Evolutionary conservation across 768 basidiomycete species (phyloP), one percentile per base, ranked within the genome.

Genomic region (Coprinellus aureogranulatus): DNA sequence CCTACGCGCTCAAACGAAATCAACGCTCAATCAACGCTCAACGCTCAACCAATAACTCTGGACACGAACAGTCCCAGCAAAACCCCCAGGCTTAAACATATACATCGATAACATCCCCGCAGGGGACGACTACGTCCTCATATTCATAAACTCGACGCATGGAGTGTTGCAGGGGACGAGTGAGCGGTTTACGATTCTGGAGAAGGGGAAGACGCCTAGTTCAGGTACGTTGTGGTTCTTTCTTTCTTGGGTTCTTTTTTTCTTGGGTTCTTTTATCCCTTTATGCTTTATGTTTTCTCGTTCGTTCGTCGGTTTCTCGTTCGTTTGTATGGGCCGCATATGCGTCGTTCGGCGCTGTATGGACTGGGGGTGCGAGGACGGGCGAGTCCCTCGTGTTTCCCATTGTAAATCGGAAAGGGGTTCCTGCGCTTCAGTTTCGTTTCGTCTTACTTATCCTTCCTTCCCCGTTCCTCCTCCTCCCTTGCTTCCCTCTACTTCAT

Each of bases 61-160:
- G 8, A 34, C 40, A 31, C 55, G 14, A 12, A n/a, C 52, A 58
- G 57, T 81, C 18, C 77, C 77, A 28, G 69, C 74, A 9, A 62
- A 67, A 34, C 65, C 72, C 40, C 56, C 59, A 14, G 69, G 76
- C 2, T 66, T 92, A 59, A 91, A 91, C 61, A 70, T 92, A 54
- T 67, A 77, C 57, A 66, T 92, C 1, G 73, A 85, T 67, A 80
- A 87, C 65, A 75, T 90, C 18, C 89, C 89, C 0, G 56, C 78
- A 2, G 90, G 77, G 53, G 81, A 90, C 70, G 90, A 92, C 74
- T 92, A 91, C 70, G 91, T 85, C 69, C 69, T 92, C 40, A 66
- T 90, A 54, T 88, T 90, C 75, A 70, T 90, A 57, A 89, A 92
- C 72, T 82, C 84, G 3, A 87, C 87, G 1, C 78, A 85, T 63